phyloP scores from a whole-genome alignment of 805 yeast species.

The Blastobotrys americana region DNA sequence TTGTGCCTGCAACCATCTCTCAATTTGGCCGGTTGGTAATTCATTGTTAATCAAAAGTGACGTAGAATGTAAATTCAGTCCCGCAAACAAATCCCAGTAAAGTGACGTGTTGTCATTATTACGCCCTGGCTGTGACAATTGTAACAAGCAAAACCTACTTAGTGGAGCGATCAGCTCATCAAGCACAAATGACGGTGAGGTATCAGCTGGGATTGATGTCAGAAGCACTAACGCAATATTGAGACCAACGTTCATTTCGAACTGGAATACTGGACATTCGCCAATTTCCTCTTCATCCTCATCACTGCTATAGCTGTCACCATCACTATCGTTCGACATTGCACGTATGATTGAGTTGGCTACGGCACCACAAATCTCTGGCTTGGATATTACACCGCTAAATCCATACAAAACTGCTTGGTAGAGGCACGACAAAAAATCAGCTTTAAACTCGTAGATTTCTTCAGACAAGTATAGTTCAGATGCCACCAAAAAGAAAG shows the following conservation, averaged over 20 bases:
- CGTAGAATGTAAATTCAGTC: not conserved
- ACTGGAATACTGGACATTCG: too few relatives aligned
- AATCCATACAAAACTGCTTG: not conserved
- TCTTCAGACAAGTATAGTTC: not conserved
- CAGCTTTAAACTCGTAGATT: not conserved
- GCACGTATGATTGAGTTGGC: not conserved
- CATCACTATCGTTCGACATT: not conserved
- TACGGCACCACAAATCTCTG: not conserved
- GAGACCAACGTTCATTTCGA: not conserved
- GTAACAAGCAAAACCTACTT: not conserved
- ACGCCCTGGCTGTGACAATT: not conserved
- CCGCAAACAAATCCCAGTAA: constrained; percentile 49
- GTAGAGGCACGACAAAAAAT: not conserved
- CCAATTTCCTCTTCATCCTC: too few relatives aligned
- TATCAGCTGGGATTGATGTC: not conserved
- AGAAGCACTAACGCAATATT: not conserved
- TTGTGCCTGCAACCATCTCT: too few relatives aligned
- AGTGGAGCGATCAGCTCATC: constrained; percentile 71
- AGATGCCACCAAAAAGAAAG: constrained; percentile 39
- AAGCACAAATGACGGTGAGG: too few relatives aligned
- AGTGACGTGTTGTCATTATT: constrained; percentile 50
- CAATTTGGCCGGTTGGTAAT: too few relatives aligned
- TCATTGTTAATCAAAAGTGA: too few relatives aligned
- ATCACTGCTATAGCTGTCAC: too few relatives aligned
- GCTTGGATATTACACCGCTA: not conserved